phyloP scores from a whole-genome alignment of 2,329 filamentous ascomycete genomes.

The Calonectria pseudoreteaudii region DNA sequence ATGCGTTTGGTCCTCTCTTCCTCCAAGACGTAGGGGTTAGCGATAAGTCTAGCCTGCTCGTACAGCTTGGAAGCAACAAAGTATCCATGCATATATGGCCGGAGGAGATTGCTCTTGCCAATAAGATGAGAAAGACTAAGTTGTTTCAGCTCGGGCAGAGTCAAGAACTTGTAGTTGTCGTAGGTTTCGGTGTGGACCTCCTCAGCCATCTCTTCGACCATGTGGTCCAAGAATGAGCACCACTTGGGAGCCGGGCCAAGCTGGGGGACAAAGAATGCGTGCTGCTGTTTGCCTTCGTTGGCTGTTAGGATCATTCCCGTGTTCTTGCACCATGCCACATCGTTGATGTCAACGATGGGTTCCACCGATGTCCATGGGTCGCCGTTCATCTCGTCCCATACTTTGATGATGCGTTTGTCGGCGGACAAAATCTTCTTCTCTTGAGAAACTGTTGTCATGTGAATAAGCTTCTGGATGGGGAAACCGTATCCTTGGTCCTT shows the following conservation, averaged over 20 bases:
- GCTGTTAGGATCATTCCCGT: conserved; percentile 96
- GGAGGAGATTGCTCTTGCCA: conserved; percentile 87
- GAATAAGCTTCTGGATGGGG: conserved; percentile 85
- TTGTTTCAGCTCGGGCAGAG: conserved; percentile 83
- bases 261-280: conserved; percentile 94
- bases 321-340: conserved; percentile 91
- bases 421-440: conserved; percentile 91
- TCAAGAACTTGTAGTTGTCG: conserved; percentile 99
- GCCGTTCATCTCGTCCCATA: conserved; percentile 88
- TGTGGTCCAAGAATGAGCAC: conserved; percentile 96
- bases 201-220: conserved; percentile 99
- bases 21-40: conserved; percentile 93
- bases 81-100: conserved; percentile 99
- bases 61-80: conserved; percentile 96
- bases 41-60: conserved; percentile 92
- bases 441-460: conserved; percentile 77
- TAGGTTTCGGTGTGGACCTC: conserved; percentile 83
- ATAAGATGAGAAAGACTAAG: conserved; percentile 90
- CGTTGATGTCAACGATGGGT: conserved; percentile 93
- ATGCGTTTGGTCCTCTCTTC: conserved; percentile 92
- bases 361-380: conserved; percentile 96
- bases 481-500: conserved; percentile 98
- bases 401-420: conserved; percentile 96
- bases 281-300: conserved; percentile 95
- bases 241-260: conserved; percentile 93